Evolutionary conservation across 2,329 filamentous ascomycete species (phyloP).

Genomic region (Clonostachys solani): DNA sequence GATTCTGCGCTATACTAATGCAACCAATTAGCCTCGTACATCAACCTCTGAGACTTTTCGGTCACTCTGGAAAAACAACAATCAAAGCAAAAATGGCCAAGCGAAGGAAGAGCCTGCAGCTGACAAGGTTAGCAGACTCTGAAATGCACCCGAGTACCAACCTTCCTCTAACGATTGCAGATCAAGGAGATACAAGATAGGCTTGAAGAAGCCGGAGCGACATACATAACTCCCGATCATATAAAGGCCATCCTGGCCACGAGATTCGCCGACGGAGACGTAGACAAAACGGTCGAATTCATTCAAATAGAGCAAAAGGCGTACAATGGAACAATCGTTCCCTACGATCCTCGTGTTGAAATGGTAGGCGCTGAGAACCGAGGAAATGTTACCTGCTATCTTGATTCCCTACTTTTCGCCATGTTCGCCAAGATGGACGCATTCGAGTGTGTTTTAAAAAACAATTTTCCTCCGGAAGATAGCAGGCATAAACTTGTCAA

Average conservation of each 20-base stretch:
- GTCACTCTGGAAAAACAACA: background rate
- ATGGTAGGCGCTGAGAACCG: conserved; percentile 87
- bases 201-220: conserved; percentile 38
- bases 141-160: no score
- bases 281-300: conserved; percentile 71
- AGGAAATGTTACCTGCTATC: conserved; percentile 84
- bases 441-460: conserved; percentile 89
- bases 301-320: conserved; percentile 77
- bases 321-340: conserved; percentile 71
- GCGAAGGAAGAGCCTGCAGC: conserved; percentile 35
- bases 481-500: conserved; percentile 68
- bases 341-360: conserved; percentile 66
- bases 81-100: conserved; percentile 42
- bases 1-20: no score
- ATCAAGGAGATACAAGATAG: conserved; percentile 32
- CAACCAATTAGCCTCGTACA: conserved; percentile 1
- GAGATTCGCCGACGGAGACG: conserved; percentile 63
- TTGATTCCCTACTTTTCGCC: conserved; percentile 87
- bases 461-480: conserved; percentile 65
- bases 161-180: conserved; percentile 16
- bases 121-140: conserved; percentile 13
- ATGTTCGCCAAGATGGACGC: conserved; percentile 91
- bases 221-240: conserved; percentile 50
- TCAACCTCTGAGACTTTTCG: background rate
- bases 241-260: conserved; percentile 53